These are phyloP conservation scores for Discostella stelligeroides DNA, from an alignment of 108 stramenopile species.

Conservation along the genomic window DNA sequence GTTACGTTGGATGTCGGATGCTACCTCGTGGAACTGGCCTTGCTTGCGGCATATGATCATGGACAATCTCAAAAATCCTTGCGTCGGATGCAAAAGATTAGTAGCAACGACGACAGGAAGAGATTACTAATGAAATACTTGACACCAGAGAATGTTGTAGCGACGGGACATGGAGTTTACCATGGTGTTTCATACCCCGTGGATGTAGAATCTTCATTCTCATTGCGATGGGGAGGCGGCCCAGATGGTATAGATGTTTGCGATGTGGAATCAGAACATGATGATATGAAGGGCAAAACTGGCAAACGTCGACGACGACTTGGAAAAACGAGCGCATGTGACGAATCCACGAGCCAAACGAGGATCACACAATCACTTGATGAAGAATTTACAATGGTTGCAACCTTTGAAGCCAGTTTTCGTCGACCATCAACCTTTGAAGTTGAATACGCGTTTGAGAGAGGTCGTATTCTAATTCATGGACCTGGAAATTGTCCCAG, in stretches of 20 bases:
- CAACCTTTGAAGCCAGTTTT: constrained; percentile 34
- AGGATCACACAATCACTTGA: not conserved
- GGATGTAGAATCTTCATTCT: constrained; percentile 39
- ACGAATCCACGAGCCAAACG: not conserved
- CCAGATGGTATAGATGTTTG: constrained; percentile 27
- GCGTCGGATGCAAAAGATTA: not conserved
- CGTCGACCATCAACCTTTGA: constrained; percentile 37
- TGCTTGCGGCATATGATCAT: constrained; percentile 40
- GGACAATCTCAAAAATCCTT: not conserved
- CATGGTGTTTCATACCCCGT: constrained; percentile 31
- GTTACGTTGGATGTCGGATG: constrained; percentile 39
- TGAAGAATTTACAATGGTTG: constrained; percentile 33
- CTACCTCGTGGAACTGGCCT: constrained; percentile 38
- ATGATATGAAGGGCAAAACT: not conserved
- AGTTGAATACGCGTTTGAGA: constrained; percentile 35
- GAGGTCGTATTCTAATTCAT: constrained; percentile 25
- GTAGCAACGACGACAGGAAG: not conserved
- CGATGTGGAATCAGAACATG: not conserved
- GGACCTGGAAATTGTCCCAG: constrained; percentile 42
- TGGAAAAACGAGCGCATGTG: constrained; percentile 10
- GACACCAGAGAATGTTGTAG: constrained; percentile 16
- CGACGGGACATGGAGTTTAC: constrained; percentile 32
- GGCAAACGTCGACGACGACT: constrained; percentile 9
- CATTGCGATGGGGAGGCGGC: constrained; percentile 35
- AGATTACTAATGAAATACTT: not conserved